Conservation (phyloP, 345 rosid genomes). For the Brassica rapa region DNA sequence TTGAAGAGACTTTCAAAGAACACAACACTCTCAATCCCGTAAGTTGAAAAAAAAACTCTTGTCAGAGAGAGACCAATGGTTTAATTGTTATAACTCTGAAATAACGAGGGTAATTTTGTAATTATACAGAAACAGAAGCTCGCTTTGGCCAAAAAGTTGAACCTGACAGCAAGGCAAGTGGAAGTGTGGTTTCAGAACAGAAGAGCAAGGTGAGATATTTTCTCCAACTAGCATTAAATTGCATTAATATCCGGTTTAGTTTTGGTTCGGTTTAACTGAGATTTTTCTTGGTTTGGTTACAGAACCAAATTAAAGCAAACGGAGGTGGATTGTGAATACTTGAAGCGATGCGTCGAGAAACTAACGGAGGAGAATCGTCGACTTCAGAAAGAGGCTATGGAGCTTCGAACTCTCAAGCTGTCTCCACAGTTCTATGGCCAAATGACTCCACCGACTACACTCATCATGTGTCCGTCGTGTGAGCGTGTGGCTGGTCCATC, state of each 20-base stretch:
- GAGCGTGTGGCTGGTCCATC: conserved; percentile 65
- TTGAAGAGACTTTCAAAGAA: conserved; percentile 94
- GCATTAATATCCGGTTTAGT: conserved; percentile 10
- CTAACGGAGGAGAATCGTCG: conserved; percentile 93
- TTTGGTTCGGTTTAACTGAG: not conserved
- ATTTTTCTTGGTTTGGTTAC: conserved; percentile 11
- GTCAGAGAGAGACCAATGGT: not conserved
- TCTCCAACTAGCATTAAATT: not conserved
- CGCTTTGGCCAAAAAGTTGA: conserved; percentile 82
- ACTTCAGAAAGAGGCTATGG: conserved; percentile 91
- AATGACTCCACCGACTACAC: conserved; percentile 98
- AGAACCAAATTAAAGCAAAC: conserved; percentile 99
- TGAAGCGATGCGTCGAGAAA: conserved; percentile 89
- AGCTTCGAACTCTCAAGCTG: conserved; percentile 89
- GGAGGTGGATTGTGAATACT: conserved; percentile 94
- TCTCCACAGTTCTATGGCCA: conserved; percentile 98
- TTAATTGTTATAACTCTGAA: not conserved
- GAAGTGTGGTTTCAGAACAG: conserved; percentile 99
- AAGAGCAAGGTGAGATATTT: conserved; percentile 77
- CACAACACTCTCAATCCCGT: conserved; percentile 98
- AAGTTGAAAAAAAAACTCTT: conserved; percentile 33
- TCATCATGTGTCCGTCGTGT: conserved; percentile 97
- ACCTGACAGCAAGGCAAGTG: conserved; percentile 83
- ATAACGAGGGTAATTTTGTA: not conserved
- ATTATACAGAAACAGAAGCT: conserved; percentile 75